Base-by-base conservation (phyloP, 441 rosid species). In the Croton setiger region DNA sequence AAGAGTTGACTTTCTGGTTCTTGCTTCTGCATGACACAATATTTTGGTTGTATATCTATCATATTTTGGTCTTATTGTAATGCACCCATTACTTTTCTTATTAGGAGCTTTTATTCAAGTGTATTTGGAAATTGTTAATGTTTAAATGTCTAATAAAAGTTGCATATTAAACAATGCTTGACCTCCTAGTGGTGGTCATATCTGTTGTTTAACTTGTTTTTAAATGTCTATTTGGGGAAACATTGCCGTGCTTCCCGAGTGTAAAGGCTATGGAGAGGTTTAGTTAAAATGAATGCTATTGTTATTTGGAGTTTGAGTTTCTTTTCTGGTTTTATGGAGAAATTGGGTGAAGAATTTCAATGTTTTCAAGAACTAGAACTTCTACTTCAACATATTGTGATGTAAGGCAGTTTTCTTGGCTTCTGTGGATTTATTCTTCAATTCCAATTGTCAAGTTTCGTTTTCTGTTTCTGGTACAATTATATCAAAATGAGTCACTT, bases 41-140 rank as follows among this genome's bases (percentile, higher is more conserved):
- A 6, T 9, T 54, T 63, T 45, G 66, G 33, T 5, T 45, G 23
- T 47, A 39, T 45, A 6, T 27, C 31, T 57, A 48, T 49, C 45
- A 15, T 33, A 17, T n/a, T 48, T 13, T 45, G 56, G 49, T 64
- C 1, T 17, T 2, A 39, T 7, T 63, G 66, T 14, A 44, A 27
- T 23, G 10, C 13, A 3, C 36, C 54, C 14, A 5, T 23, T 21
- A 8, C 7, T 62, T 62, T 62, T 12, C 36, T 62, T 27, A 14
- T 14, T 45, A 21, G 20, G 64, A 27, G 33, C 48, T 39, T 37
- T 60, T 45, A 45, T 60, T 60, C 63, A 59, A 59, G 48, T 39
- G 47, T 60, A 45, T 63, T 12, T 45, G 54, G 7, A n/a, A n/a
- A n/a, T n/a, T n/a, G n/a, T n/a, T n/a, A n/a, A n/a, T n/a, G n/a